Base-by-base conservation (phyloP, 2,329 filamentous ascomycete genomes). In the Penicillium olsonii region DNA sequence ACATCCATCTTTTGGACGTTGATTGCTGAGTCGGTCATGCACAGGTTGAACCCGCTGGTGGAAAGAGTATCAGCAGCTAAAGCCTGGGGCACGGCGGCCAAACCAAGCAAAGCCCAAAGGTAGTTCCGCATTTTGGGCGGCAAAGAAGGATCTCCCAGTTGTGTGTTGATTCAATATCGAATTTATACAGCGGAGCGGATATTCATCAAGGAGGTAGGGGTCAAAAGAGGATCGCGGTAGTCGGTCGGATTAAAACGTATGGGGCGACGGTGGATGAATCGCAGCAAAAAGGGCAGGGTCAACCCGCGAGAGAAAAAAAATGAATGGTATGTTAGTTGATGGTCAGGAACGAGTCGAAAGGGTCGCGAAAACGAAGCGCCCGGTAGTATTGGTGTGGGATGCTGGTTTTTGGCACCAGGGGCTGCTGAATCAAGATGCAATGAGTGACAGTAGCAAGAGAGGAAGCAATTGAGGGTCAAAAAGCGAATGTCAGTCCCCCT, bases 11-110 rank as follows among this genome's bases (percentile, higher is more conserved):
- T 84, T 58, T 90, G 78, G 45, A 96, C 86, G 54, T 79, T 80
- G 62, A 97, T 84, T 60, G 81, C 73, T 50, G 77, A 69, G 39
- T 68, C 65, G 10, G 63, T 57, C 61, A 80, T 61, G 72, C 94
- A 97, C 56, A 85, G 84, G 63, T 78, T 83, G 75, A 94, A 95
- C 51, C 91, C 89, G 55, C 81, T 82, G 19, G 92, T 96, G 66
- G 86, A 82, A 50, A 99, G 82, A 50, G 95, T 77, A 60, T 92
- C 84, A 53, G 75, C 79, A 48, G 83, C 88, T 51, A 87, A 67
- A 45, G 80, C 86, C 18, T 61, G 60, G 37, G 67, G 61, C 33
- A 65, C 46, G 18, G 65, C 42, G 50, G 57, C 58, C 56, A 68
- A 54, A 27, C 59, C 60, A 42, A 66, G 44, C 26, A 68, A 52